Evolutionary conservation across 305 asterid genomes (phyloP), one percentile per base, ranked within the genome.

Genomic region (Caryopteris hybrid): DNA sequence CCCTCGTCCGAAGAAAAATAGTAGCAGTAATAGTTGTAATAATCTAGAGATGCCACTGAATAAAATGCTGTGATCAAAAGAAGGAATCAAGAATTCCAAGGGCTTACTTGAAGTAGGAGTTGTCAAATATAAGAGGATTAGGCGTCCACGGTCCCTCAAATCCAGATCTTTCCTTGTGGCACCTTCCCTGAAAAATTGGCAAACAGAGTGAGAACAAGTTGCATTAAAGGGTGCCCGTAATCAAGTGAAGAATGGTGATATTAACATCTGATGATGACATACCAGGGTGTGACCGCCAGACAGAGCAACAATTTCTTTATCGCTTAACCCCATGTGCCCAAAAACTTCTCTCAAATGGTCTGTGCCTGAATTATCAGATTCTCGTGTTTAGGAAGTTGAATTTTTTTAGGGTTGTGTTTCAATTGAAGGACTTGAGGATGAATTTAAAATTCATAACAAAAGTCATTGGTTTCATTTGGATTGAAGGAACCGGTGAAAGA

Each of bases 281-380:
- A 89, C 94, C 85, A 86, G 75, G 31, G 96, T 89, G 68, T 89
- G 96, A 58, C 84, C 92, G 50, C 94, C 94, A 27, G 96, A 89
- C 29, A 89, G 78, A 54, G 92, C 96, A 23, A 87, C 96, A 45
- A 89, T 83, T 78, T 89, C 92, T 75, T 89, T 81, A 42, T 89
- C 95, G 23, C 81, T 77, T 29, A 89, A 77, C 14, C 95, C 96
- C 96, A 89, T 89, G 74, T 80, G 90, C 61, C 92, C 94, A 62
- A 89, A 89, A 59, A 89, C 86, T 22, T 81, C 92, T 84, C 96
- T 85, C 73, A 89, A 70, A 72, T 89, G 94, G 57, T 83, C 92
- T 9, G 84, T 34, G 66, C 96, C 92, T 85, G 80, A 63, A 60
- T 33, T 25, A 36, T 17, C 12, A 65, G 54, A 23, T 34, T 14